phyloP scores from a whole-genome alignment of 2,329 filamentous ascomycete species.

The Trichocomaceae sp. region DNA sequence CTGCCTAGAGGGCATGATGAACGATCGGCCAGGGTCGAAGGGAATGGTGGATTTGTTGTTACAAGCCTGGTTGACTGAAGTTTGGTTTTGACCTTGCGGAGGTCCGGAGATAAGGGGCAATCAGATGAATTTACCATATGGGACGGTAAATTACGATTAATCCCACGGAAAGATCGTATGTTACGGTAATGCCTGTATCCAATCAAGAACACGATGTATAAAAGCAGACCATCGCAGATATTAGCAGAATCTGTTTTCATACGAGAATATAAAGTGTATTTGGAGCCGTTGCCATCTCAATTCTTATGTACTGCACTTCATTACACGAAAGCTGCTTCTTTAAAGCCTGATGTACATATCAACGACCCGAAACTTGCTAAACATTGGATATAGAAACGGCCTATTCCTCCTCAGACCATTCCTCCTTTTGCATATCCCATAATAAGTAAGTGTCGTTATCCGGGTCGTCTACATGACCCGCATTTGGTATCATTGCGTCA shows the following conservation, averaged over 20 bases:
- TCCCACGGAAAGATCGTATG: neutral
- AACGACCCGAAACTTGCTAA: neutral
- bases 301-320: too few species aligned
- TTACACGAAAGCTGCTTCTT: too few species aligned
- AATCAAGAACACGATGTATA: neutral
- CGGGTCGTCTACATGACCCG: neutral
- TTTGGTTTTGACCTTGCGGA: neutral
- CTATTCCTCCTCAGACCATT: slow-evolving; percentile 7
- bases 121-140: slow-evolving; percentile 1
- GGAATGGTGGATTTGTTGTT: neutral
- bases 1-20: slow-evolving; percentile 14
- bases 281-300: too few species aligned
- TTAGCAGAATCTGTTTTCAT: neutral
- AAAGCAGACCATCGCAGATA: neutral
- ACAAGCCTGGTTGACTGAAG: neutral
- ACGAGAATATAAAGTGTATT: neutral
- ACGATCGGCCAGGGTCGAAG: neutral
- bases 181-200: neutral
- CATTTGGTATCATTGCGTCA: slow-evolving; percentile 1
- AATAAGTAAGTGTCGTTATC: slow-evolving; percentile 1
- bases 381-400: neutral
- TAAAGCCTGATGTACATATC: neutral
- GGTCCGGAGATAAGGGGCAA: slow-evolving; percentile 3
- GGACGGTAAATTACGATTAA: slow-evolving; percentile 4
- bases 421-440: slow-evolving; percentile 5